Evolutionary conservation across 306 rosid species (phyloP).

Genomic region (Prunus mira): DNA sequence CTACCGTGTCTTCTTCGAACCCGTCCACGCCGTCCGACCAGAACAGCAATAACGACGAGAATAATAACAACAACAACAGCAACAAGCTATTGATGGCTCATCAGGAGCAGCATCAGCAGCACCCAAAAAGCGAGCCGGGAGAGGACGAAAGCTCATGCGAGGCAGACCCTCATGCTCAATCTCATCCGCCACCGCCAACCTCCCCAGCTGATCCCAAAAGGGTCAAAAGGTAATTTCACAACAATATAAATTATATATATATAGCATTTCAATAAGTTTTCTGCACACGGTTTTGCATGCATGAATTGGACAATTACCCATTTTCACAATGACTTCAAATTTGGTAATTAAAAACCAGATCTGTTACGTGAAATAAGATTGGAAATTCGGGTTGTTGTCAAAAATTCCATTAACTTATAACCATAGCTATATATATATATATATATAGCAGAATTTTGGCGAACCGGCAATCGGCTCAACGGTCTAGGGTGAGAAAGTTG

Average conservation of each 20-base stretch:
- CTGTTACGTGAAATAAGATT: not conserved
- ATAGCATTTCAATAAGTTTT: not conserved
- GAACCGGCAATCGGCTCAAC: constrained; percentile 91
- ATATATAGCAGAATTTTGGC: constrained; percentile 59
- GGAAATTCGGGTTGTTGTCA: not conserved
- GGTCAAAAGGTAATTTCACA: constrained; percentile 71
- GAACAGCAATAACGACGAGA: constrained; percentile 65
- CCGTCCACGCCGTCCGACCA: constrained; percentile 82
- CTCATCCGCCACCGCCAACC: constrained; percentile 14
- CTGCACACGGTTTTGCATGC: not conserved
- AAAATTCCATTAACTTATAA: not conserved
- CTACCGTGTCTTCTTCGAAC: constrained; percentile 45
- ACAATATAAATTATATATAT: not conserved
- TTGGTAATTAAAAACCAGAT: not conserved
- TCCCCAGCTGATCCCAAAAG: constrained; percentile 67
- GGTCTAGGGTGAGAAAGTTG: constrained; percentile 87
- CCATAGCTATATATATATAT: not conserved
- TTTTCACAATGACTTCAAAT: not conserved
- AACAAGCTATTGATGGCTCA: not conserved
- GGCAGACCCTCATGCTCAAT: constrained; percentile 26
- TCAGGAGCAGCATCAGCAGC: constrained; percentile 11
- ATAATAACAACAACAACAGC: constrained; percentile 16
- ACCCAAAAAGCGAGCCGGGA: constrained; percentile 56
- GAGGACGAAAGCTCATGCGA: constrained; percentile 65
- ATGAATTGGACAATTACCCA: not conserved